A percentile compares a stretch with the other conserved stretches of the same genome.
phyloP scores from a whole-genome alignment of 495 filamentous ascomycete genomes.

The Neurospora intermedia region DNA sequence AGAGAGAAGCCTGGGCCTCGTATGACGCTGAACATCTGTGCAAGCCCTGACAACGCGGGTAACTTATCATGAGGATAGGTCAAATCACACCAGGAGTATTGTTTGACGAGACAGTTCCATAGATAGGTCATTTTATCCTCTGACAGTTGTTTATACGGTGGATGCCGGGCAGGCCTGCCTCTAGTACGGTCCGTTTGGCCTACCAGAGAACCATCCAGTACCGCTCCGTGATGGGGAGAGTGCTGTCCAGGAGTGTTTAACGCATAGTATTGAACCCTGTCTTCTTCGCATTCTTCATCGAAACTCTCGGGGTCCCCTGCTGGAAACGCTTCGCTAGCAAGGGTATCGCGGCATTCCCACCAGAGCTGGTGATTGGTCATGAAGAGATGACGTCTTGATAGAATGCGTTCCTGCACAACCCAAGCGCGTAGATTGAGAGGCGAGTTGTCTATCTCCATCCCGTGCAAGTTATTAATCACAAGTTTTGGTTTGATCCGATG shows the following conservation, averaged over 20 bases:
- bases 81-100: background rate
- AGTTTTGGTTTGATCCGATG: background rate
- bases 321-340: background rate
- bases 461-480: rapidly evolving
- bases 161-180: background rate
- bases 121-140: background rate
- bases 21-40: background rate
- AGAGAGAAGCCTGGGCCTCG: background rate
- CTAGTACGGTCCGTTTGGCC: background rate
- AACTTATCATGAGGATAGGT: background rate
- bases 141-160: background rate
- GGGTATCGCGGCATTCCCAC: background rate
- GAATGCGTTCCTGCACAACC: background rate
- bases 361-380: background rate
- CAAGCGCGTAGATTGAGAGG: background rate
- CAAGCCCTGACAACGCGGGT: background rate
- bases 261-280: background rate
- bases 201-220: background rate
- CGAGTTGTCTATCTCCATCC: background rate
- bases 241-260: background rate
- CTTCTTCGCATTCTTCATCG: no score
- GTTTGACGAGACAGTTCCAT: background rate
- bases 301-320: background rate
- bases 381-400: background rate
- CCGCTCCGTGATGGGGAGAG: background rate